Evolutionary conservation across 2,329 filamentous ascomycete genomes (phyloP), one percentile per base, ranked within the genome.

Genomic region (Camptophora hylomeconis): DNA sequence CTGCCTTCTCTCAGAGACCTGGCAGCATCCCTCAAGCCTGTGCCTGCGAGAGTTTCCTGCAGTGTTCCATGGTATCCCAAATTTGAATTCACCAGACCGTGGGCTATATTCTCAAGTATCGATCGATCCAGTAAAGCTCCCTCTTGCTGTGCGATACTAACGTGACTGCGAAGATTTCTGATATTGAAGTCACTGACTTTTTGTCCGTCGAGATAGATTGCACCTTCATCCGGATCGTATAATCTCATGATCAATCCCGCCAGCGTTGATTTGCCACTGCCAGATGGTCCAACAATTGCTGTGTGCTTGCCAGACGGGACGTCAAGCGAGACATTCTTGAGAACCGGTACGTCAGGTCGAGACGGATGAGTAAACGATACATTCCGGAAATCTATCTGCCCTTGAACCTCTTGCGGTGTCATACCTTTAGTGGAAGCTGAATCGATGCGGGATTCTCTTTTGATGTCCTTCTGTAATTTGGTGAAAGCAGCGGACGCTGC

Each of bases 401-500:
- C 27, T 5, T 20, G 18, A 20, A 21, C 22, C 20, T 21, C 11
- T 9, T 31, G 35, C 10, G 28, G 32, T n/a, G 17, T 11, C n/a
- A n/a, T n/a, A n/a, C n/a, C n/a, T n/a, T n/a, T n/a, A n/a, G n/a
- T n/a, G n/a, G 60, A n/a, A n/a, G n/a, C n/a, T 45, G 15, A 61
- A 30, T 69, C 60, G 26, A 71, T 69, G 17, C 51, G 45, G 1
- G 62, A 57, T 18, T 46, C 34, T 4, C 59, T 58, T 9, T 72
- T 60, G 26, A 79, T 73, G 24, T 75, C 72, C 18, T 61, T 54
- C 9, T 59, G 58, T 5, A 80, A 52, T 27, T 72, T 70, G 32
- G 65, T 52, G 40, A 68, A 80, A 1, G 73, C 57, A n/a, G 57
- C 57, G 7, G 60, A 51, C 3, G 62, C 65, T 8, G 56, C 53